Conservation (phyloP, 495 filamentous ascomycete species). For the Neurospora hispaniola region DNA sequence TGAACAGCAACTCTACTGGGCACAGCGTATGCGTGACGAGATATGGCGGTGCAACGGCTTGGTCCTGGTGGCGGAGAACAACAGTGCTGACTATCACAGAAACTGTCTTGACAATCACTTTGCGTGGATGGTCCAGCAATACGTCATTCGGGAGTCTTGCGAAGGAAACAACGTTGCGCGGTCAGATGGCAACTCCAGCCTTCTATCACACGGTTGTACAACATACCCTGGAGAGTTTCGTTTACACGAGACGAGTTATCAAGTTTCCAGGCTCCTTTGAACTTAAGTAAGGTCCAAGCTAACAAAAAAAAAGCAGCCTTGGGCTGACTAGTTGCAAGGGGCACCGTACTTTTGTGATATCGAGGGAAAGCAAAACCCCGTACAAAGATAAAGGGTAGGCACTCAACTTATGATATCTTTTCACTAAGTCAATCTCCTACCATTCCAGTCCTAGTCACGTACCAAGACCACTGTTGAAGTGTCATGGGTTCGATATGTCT, state of each 20-base stretch:
- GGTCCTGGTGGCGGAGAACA: background rate
- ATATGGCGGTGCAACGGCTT: background rate
- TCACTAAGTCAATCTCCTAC: background rate
- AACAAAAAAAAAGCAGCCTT: background rate
- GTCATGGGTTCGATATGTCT: background rate
- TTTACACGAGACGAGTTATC: background rate
- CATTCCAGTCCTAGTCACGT: fast-evolving
- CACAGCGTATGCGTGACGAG: background rate
- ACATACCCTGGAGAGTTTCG: background rate
- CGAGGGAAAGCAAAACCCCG: background rate
- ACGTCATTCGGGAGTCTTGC: background rate
- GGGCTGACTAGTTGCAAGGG: background rate
- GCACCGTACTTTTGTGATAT: background rate
- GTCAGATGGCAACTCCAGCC: background rate
- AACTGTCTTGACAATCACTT: background rate
- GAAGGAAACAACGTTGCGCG: background rate
- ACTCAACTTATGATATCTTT: background rate
- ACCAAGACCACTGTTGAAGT: background rate
- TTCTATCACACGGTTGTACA: background rate
- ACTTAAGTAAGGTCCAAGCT: background rate
- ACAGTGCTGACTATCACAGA: background rate
- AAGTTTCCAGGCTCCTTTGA: background rate
- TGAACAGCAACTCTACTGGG: background rate
- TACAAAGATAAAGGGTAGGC: background rate
- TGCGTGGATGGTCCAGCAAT: background rate